Percentiles rank a stretch among this genome's conserved stretches.
These are phyloP conservation scores for Solanum medicagineum DNA, from an alignment of 257 asterid species.

Conservation along the genomic window DNA sequence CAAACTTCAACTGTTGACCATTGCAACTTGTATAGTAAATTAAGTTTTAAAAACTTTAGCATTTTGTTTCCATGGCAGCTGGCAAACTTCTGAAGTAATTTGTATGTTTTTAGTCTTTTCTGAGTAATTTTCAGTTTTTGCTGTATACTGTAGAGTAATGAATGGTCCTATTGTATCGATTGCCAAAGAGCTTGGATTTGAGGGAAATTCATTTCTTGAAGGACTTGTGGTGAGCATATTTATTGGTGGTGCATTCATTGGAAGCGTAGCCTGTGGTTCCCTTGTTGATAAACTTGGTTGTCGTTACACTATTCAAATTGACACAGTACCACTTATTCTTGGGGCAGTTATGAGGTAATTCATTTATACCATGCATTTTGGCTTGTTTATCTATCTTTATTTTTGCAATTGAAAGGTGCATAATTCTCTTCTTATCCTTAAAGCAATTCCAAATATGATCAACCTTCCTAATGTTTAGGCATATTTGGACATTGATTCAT, in stretches of 20 bases:
- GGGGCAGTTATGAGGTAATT: slow-evolving; percentile 66
- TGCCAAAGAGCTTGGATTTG: slow-evolving; percentile 79
- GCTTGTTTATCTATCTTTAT: not conserved
- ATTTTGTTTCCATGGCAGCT: not conserved
- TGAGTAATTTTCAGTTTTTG: not conserved
- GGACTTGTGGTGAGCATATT: slow-evolving; percentile 90
- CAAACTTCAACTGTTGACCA: not conserved
- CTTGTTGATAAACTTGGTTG: slow-evolving; percentile 72
- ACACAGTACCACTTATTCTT: slow-evolving; percentile 65
- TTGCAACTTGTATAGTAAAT: not conserved
- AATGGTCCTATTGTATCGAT: slow-evolving; percentile 80
- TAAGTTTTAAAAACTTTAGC: not conserved
- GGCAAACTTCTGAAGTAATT: not conserved
- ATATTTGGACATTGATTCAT: not conserved
- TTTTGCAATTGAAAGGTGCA: not conserved
- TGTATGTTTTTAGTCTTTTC: not conserved
- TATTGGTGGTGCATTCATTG: slow-evolving; percentile 77
- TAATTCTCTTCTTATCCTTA: not conserved
- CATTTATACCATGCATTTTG: not conserved
- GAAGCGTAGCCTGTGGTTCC: slow-evolving; percentile 64
- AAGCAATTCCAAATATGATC: not conserved
- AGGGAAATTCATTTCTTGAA: slow-evolving; percentile 66
- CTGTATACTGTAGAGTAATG: slow-evolving; percentile 52
- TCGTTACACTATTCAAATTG: slow-evolving; percentile 68
- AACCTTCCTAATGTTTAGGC: not conserved